A percentile compares a stretch with the other conserved stretches of the same genome.
phyloP scores from a whole-genome alignment of 1,284 basidiomycete genomes.

The Ustilago loliicola region DNA sequence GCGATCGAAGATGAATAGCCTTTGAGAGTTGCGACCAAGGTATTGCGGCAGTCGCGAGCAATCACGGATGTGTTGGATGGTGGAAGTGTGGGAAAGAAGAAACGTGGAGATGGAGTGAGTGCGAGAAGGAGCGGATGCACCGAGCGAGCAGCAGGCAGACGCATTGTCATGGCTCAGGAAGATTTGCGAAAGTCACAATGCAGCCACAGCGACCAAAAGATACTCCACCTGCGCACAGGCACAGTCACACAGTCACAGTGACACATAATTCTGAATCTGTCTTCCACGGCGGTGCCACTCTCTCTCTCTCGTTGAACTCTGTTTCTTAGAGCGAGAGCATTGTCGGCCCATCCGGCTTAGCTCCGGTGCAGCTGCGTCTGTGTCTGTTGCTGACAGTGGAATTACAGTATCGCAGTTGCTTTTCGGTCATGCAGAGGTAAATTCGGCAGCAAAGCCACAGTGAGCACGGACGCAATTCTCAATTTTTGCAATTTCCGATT shows the following conservation, averaged over 20 bases:
- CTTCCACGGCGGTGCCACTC: neutral
- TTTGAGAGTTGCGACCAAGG: neutral
- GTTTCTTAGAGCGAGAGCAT: neutral
- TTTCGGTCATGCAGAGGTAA: conserved; percentile 13
- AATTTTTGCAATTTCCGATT: conserved; percentile 5
- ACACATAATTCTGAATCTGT: neutral
- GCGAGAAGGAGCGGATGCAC: conserved; percentile 4
- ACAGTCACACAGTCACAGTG: conserved; percentile 5
- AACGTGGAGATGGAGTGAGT: neutral
- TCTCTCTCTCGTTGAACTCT: too few species aligned
- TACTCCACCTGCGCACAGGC: neutral
- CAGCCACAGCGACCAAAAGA: neutral
- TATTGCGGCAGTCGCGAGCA: conserved; percentile 1
- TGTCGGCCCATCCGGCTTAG: conserved; percentile 16
- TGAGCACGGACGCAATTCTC: conserved; percentile 17
- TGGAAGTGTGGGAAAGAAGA: conserved; percentile 4
- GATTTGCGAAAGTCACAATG: conserved; percentile 16
- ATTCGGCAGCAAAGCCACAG: conserved; percentile 6
- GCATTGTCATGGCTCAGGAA: conserved; percentile 12
- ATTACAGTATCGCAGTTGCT: neutral
- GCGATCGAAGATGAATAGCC: neutral
- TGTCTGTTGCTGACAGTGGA: conserved; percentile 12
- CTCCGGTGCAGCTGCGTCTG: conserved; percentile 6
- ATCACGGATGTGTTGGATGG: conserved; percentile 9
- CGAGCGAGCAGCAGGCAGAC: neutral